Percentiles rank a stretch among this genome's conserved stretches.
These are phyloP conservation scores for Fusarium liriodendri DNA, from an alignment of 2,329 filamentous ascomycete species.

Conservation along the genomic window DNA sequence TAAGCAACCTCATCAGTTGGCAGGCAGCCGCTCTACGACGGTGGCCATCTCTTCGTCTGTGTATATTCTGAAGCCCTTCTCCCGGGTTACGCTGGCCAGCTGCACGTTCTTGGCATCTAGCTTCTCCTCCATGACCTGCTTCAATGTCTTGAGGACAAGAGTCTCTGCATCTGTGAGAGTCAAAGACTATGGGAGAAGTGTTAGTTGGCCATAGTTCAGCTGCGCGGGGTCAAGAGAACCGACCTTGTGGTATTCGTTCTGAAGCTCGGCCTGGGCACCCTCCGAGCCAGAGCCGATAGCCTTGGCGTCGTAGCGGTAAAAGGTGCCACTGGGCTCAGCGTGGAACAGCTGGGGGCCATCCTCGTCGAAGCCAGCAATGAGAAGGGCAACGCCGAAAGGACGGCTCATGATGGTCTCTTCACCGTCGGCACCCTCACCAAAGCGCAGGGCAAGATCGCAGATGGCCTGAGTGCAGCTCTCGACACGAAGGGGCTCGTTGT, in stretches of 20 bases:
- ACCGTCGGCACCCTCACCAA: constrained; percentile 96
- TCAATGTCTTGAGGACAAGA: constrained; percentile 94
- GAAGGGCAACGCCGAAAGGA: constrained; percentile 94
- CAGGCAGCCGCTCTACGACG: constrained; percentile 85
- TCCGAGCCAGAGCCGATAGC: constrained; percentile 98
- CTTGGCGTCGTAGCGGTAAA: constrained; percentile 99
- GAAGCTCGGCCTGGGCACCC: constrained; percentile 95
- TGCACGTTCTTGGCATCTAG: constrained; percentile 99
- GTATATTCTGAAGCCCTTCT: constrained; percentile 99
- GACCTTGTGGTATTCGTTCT: constrained; percentile 98
- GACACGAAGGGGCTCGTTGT: constrained; percentile 92
- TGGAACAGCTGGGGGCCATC: constrained; percentile 98
- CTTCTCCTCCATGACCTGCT: constrained; percentile 99
- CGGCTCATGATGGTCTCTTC: constrained; percentile 99
- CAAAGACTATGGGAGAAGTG: constrained; percentile 69
- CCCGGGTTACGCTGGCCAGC: constrained; percentile 96
- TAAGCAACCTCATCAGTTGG: constrained; percentile 60
- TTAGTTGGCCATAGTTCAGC: constrained; percentile 3
- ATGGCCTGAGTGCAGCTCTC: constrained; percentile 99
- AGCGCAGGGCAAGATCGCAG: constrained; percentile 94
- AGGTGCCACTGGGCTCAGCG: constrained; percentile 96
- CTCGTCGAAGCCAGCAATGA: constrained; percentile 98
- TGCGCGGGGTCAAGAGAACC: constrained; percentile 16
- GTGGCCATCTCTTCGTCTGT: constrained; percentile 96
- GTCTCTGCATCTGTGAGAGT: constrained; percentile 94